phyloP scores from a whole-genome alignment of 352 stramenopile genomes.

The Pythium periplocum region DNA sequence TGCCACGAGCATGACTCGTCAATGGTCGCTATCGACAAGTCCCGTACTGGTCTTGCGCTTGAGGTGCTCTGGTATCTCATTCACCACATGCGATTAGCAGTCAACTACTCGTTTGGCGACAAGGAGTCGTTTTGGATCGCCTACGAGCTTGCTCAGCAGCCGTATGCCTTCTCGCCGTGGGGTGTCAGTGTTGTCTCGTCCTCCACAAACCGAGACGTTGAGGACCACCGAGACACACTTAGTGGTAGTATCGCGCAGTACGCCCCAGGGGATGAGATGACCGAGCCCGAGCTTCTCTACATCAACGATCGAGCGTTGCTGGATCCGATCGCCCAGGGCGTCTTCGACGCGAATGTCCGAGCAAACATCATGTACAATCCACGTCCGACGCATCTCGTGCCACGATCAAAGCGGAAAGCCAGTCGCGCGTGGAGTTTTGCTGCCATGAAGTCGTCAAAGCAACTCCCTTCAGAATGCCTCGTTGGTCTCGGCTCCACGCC shows the following conservation, averaged over 20 bases:
- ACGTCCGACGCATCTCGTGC: conserved; percentile 32
- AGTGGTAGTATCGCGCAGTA: conserved; percentile 70
- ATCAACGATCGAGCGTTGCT: conserved; percentile 53
- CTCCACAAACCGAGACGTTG: conserved; percentile 45
- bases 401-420: conserved; percentile 6
- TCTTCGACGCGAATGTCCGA: conserved; percentile 11
- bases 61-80: conserved; percentile 68
- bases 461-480: conserved; percentile 36
- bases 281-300: conserved; percentile 38
- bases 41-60: conserved; percentile 31
- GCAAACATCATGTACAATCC: conserved; percentile 24
- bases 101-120: conserved; percentile 63
- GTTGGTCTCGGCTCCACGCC: conserved; percentile 36
- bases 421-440: not conserved
- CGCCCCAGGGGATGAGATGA: conserved; percentile 21
- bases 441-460: not conserved
- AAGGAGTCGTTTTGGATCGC: conserved; percentile 78
- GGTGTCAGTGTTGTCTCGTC: conserved; percentile 45
- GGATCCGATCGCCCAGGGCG: conserved; percentile 31
- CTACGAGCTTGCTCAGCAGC: conserved; percentile 40
- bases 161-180: conserved; percentile 68
- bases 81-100: conserved; percentile 52
- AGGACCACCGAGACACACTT: conserved; percentile 45
- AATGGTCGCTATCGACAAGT: conserved; percentile 68
- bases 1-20: conserved; percentile 71